Evolutionary conservation across 805 yeast genomes (phyloP).

Genomic region (Candida maltosa): DNA sequence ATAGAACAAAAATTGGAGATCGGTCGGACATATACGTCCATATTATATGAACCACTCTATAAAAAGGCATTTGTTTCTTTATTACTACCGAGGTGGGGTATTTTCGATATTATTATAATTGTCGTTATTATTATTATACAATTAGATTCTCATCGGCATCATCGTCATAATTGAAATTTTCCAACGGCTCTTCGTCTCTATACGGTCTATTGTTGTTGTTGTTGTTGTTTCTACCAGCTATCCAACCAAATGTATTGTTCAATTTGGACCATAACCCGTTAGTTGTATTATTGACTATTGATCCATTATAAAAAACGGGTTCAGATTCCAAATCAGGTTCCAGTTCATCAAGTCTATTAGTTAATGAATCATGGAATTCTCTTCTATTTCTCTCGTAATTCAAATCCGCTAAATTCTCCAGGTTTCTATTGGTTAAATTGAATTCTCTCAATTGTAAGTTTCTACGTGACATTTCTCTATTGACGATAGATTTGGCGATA

Average conservation of each 20-base stretch:
- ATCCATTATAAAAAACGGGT: neutral
- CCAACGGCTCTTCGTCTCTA: slow-evolving; percentile 25
- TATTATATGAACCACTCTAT: no score
- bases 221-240: neutral
- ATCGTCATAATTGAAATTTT: slow-evolving; percentile 29
- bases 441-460: slow-evolving; percentile 25
- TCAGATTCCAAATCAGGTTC: neutral
- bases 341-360: slow-evolving; percentile 9
- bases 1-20: no score
- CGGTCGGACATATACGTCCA: no score
- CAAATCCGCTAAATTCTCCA: slow-evolving; percentile 18
- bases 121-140: no score
- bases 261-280: slow-evolving; percentile 1
- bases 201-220: slow-evolving; percentile 3
- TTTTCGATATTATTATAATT: no score
- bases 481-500: slow-evolving; percentile 35
- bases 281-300: neutral
- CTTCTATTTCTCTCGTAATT: slow-evolving; percentile 27
- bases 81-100: no score
- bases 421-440: slow-evolving; percentile 13
- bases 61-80: no score
- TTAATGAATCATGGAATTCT: slow-evolving; percentile 19
- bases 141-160: slow-evolving; percentile 33
- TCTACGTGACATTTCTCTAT: slow-evolving; percentile 30
- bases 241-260: neutral